A percentile compares a stretch with the other conserved stretches of the same genome.
phyloP scores from a whole-genome alignment of 1,139 yeast genomes.

The Hansenula sp. region DNA sequence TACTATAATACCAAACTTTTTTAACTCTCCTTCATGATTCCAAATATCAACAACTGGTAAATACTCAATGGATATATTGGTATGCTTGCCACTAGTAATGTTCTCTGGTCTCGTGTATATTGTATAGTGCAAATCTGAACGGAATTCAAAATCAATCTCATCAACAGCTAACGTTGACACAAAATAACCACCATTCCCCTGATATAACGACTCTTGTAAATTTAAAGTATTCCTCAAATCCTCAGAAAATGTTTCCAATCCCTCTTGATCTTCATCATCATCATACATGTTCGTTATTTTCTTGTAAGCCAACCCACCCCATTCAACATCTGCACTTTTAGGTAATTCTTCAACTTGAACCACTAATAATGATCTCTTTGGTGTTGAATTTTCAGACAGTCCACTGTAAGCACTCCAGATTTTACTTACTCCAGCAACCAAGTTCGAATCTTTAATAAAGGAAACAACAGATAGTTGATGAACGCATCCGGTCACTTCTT shows the following conservation, averaged over 20 bases:
- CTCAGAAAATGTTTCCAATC: constrained; percentile 11
- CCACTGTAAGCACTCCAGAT: constrained; percentile 18
- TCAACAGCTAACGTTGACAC: constrained; percentile 17
- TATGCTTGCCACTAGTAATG: background rate
- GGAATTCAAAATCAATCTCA: constrained; percentile 11
- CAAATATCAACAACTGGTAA: constrained; percentile 28
- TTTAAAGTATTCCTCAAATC: background rate
- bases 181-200: constrained; percentile 12
- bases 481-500: constrained; percentile 44
- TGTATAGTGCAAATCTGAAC: constrained; percentile 18
- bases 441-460: constrained; percentile 38
- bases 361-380: constrained; percentile 37
- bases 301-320: constrained; percentile 62
- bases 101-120: constrained; percentile 19
- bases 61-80: constrained; percentile 22
- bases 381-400: constrained; percentile 24
- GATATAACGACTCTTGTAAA: constrained; percentile 4
- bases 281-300: constrained; percentile 35
- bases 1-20: constrained; percentile 23
- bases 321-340: constrained; percentile 66
- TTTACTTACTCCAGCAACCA: constrained; percentile 20
- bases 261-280: constrained; percentile 36
- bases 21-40: constrained; percentile 21
- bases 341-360: constrained; percentile 67
- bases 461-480: constrained; percentile 49